Evolutionary conservation across 352 stramenopile species (phyloP), one percentile per base, ranked within the genome.

Genomic region (Thalassiosira allenii): DNA sequence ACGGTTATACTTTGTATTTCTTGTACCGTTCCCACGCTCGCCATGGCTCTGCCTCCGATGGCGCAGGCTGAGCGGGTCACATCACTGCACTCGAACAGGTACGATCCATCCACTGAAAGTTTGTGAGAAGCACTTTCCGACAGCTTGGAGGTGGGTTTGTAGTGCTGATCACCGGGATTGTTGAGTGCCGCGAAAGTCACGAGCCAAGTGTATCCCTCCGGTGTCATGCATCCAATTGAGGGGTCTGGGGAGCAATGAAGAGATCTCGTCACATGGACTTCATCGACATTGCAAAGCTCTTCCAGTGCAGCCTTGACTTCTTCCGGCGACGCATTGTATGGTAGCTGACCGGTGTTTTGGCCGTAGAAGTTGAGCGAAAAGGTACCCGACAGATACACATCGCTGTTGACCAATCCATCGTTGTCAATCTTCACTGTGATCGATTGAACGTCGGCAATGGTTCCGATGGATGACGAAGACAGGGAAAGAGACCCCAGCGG

Each of bases 281-380:
- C 86, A 2, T 96, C 94, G 0, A 98, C 80, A 61, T 96, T 97
- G 2, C 92, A 93, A 33, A 98, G 66, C 47, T 96, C 96, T 41
- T 96, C 89, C 34, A 98, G 66, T 22, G 95, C 88, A 9, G 79
- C 87, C 33, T 93, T 93, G 47, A 98, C 79, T 3, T 91, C 85
- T 11, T 74, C 57, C 8, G 89, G 82, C 0, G 89, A 91, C 17
- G 91, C 83, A 65, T 91, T 83, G 71, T 91, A 96, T 11, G 91
- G 66, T 0, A 98, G 75, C 49, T 89, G 83, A 0, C 51, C 41
- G 14, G 94, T 98, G 51, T 91, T 92, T 54, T 96, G 89, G 2
- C 96, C 90, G 63, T 96, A 78, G 67, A 98, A 98, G 1, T 62
- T 83, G 14, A 98, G 80, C 29, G 91, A 90, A 74, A 98, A 98